Evolutionary conservation across 805 yeast genomes (phyloP).

Genomic region (Saturnispora ahearnii): DNA sequence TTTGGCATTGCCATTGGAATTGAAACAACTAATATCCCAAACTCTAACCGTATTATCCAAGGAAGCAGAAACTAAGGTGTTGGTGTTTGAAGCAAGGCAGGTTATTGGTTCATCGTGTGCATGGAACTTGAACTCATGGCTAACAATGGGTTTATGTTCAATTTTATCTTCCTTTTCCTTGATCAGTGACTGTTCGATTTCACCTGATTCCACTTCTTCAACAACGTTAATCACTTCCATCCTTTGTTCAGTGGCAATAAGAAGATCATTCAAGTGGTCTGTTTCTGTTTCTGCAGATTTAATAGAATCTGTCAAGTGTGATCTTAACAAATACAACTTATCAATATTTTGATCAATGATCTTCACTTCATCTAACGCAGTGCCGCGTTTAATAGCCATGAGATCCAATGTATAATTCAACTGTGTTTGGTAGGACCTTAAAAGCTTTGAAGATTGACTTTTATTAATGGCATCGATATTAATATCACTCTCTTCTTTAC

Average conservation of each 20-base stretch:
- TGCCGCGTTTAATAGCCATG: constrained; percentile 52
- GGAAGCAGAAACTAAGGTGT: constrained; percentile 68
- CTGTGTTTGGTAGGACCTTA: constrained; percentile 18
- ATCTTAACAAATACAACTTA: constrained; percentile 41
- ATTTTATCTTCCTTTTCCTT: constrained; percentile 18
- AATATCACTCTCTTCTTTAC: constrained; percentile 18
- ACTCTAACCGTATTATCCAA: constrained; percentile 70
- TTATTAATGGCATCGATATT: constrained; percentile 33
- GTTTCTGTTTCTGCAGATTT: constrained; percentile 56
- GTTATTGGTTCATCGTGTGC: constrained; percentile 49
- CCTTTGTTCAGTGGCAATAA: constrained; percentile 36
- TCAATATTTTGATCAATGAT: constrained; percentile 54
- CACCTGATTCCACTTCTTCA: constrained; percentile 13
- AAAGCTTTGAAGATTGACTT: constrained; percentile 30
- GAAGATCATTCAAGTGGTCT: constrained; percentile 40
- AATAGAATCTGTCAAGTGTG: constrained; percentile 47
- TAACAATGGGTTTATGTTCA: background rate
- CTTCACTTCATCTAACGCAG: constrained; percentile 53
- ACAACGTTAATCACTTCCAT: constrained; percentile 36
- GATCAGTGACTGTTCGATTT: constrained; percentile 33
- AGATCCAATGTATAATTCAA: constrained; percentile 40
- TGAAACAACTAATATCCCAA: constrained; percentile 55
- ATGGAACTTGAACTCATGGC: constrained; percentile 44
- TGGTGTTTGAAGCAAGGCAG: constrained; percentile 64
- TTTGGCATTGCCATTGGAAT: constrained; percentile 33